Evolutionary conservation across 352 stramenopile species (phyloP).

Genomic region (Bremia lactucae): DNA sequence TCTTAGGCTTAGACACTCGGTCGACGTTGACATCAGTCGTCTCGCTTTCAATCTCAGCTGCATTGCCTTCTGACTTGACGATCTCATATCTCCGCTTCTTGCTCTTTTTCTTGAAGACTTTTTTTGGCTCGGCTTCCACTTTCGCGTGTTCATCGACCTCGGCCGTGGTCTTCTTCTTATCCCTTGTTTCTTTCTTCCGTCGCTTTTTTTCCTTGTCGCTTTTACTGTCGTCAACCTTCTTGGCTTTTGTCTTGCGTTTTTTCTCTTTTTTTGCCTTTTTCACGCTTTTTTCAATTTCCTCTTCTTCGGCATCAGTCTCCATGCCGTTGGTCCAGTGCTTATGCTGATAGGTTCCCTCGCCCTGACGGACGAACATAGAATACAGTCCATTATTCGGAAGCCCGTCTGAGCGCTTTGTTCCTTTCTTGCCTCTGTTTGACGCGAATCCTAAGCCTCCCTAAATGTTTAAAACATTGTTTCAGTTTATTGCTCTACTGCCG

Average conservation of each 20-base stretch:
- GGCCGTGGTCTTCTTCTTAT: constrained; percentile 26
- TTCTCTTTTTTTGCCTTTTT: constrained; percentile 16
- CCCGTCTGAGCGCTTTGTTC: constrained; percentile 54
- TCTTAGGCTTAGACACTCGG: constrained; percentile 31
- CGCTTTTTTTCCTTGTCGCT: constrained; percentile 25
- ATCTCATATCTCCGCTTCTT: constrained; percentile 37
- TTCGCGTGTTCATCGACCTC: constrained; percentile 7
- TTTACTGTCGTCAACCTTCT: constrained; percentile 3
- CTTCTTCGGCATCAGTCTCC: constrained; percentile 6
- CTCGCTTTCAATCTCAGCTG: constrained; percentile 25
- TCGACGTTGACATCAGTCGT: constrained; percentile 15
- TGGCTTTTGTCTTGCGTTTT: constrained; percentile 13
- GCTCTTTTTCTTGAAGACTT: constrained; percentile 20
- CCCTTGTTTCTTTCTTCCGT: constrained; percentile 33
- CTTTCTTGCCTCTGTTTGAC: constrained; percentile 34
- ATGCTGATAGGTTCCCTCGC: constrained; percentile 62
- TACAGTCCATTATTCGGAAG: constrained; percentile 76
- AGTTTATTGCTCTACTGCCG: background rate
- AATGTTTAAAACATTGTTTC: background rate
- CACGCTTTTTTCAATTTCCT: constrained; percentile 10
- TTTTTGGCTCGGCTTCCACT: constrained; percentile 19
- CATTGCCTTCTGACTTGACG: constrained; percentile 19
- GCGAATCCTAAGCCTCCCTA: constrained; percentile 69
- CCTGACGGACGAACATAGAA: constrained; percentile 77
- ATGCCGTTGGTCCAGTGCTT: constrained; percentile 69